phyloP scores from a whole-genome alignment of 2,329 filamentous ascomycete species.

The Talaromyces albobiverticillius region DNA sequence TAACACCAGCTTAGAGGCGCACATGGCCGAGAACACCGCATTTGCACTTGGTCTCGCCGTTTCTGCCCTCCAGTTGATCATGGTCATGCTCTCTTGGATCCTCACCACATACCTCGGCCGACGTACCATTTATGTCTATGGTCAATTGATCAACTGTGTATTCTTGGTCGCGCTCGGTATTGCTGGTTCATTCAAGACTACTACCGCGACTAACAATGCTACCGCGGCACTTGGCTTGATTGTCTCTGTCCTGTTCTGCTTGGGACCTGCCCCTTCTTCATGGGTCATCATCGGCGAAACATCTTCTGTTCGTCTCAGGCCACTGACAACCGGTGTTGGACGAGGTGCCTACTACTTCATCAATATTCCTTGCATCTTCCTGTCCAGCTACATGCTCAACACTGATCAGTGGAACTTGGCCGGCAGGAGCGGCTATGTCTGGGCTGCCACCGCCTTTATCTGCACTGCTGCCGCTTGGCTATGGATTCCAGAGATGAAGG shows the following conservation, averaged over 20 bases:
- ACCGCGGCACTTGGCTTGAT: conserved; percentile 63
- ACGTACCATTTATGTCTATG: conserved; percentile 64
- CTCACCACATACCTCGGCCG: conserved; percentile 63
- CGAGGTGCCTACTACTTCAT: conserved; percentile 63
- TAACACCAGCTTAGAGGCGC: conserved; percentile 54
- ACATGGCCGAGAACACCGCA: conserved; percentile 52
- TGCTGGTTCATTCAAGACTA: conserved; percentile 50
- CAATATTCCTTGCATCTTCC: conserved; percentile 66
- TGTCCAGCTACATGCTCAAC: conserved; percentile 61
- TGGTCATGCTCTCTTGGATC: conserved; percentile 66
- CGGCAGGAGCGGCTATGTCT: conserved; percentile 30
- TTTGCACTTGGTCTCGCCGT: conserved; percentile 65
- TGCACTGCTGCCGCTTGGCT: conserved; percentile 4
- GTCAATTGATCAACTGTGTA: conserved; percentile 52
- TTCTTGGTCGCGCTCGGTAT: conserved; percentile 60
- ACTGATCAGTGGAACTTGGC: conserved; percentile 30
- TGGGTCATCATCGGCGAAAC: conserved; percentile 68
- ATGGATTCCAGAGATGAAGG: conserved; percentile 28
- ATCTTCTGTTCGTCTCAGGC: conserved; percentile 61
- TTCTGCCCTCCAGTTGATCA: conserved; percentile 59
- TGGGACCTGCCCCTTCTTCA: conserved; percentile 62
- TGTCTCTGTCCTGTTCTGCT: conserved; percentile 62
- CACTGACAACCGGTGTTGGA: conserved; percentile 64
- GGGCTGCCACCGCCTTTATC: conserved; percentile 19
- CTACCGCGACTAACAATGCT: conserved; percentile 47